phyloP scores from a whole-genome alignment of 169 alveolate genomes.

The Plasmodium vinckei region DNA sequence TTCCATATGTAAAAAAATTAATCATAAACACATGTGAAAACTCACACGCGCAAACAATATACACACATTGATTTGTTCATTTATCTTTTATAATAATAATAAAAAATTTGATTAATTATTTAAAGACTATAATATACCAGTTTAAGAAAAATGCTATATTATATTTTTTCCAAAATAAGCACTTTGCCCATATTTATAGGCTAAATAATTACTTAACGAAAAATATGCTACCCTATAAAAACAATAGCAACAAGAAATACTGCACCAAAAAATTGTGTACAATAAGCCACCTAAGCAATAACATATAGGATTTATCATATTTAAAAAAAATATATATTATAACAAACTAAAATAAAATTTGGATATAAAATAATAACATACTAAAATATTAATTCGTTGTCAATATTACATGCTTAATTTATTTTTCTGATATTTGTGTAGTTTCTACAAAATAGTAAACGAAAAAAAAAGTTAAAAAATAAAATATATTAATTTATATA shows the following conservation, averaged over 20 bases:
- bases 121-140: no score
- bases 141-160: background rate
- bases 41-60: no score
- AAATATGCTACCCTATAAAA: conserved; percentile 35
- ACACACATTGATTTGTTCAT: background rate
- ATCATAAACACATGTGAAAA: no score
- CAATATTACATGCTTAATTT: conserved; percentile 1
- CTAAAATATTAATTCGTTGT: background rate
- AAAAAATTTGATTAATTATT: no score
- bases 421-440: conserved; percentile 75
- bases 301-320: conserved; percentile 63
- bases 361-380: background rate
- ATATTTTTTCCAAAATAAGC: conserved; percentile 21
- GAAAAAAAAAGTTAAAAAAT: conserved; percentile 12
- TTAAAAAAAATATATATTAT: conserved; percentile 3
- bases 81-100: background rate
- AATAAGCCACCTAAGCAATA: conserved; percentile 63
- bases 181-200: conserved; percentile 57
- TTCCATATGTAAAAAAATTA: no score
- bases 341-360: background rate
- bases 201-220: conserved; percentile 65
- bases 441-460: conserved; percentile 42
- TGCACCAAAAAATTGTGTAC: conserved; percentile 68
- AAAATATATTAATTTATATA: background rate
- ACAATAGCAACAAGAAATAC: conserved; percentile 66